A percentile compares a stretch with the other conserved stretches of the same genome.
phyloP scores from a whole-genome alignment of 805 yeast species.

The Suhomyces pyralidae region DNA sequence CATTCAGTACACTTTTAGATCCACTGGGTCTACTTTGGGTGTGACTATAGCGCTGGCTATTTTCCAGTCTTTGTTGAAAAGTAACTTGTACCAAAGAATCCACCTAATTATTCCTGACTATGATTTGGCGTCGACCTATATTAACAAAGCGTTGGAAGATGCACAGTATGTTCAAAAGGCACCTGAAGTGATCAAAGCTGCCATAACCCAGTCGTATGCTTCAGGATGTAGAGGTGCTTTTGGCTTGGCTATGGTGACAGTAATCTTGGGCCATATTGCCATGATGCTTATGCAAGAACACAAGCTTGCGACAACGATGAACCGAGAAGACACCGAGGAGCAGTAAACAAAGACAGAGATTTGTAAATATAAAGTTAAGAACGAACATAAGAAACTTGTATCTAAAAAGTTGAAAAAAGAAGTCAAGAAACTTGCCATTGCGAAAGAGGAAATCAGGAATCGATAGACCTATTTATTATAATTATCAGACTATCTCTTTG shows the following conservation, averaged over 20 bases:
- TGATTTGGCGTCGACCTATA: conserved; percentile 40
- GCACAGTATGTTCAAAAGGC: conserved; percentile 54
- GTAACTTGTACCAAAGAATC: conserved; percentile 14
- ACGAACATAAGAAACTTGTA: too few relatives aligned
- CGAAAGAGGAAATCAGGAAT: too few relatives aligned
- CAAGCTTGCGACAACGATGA: conserved; percentile 50
- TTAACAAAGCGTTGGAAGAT: conserved; percentile 52
- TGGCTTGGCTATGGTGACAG: conserved; percentile 41
- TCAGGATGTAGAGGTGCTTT: conserved; percentile 54
- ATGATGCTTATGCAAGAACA: conserved; percentile 56
- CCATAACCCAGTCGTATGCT: conserved; percentile 51
- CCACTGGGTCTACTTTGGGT: conserved; percentile 84
- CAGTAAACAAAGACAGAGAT: too few relatives aligned
- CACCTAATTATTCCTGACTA: conserved; percentile 23
- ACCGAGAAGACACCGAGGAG: conserved; percentile 26
- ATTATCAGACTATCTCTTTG: background rate
- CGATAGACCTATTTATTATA: too few relatives aligned
- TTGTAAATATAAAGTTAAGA: too few relatives aligned
- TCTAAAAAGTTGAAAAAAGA: too few relatives aligned
- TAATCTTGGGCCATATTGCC: conserved; percentile 39
- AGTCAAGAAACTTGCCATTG: too few relatives aligned
- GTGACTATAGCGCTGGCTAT: conserved; percentile 67
- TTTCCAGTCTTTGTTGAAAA: conserved; percentile 49
- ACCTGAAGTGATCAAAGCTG: conserved; percentile 48
- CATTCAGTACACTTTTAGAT: conserved; percentile 83